phyloP scores from a whole-genome alignment of 139 green algal species.

The Raphidocelis subcapitata region DNA sequence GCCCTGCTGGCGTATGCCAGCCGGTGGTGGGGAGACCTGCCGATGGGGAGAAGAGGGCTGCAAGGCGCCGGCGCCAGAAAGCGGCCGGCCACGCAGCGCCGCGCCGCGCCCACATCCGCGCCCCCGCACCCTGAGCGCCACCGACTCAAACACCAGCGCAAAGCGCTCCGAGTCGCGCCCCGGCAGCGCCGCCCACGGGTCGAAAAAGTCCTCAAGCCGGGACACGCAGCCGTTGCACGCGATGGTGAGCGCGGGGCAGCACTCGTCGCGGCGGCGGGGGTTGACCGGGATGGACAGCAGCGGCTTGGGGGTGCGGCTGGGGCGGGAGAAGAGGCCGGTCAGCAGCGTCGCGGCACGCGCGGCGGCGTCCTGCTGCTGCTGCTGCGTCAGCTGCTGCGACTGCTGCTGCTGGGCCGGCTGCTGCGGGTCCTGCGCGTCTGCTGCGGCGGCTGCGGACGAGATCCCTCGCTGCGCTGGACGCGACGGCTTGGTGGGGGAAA shows the following conservation, averaged over 20 bases:
- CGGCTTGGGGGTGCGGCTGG: too few relatives aligned
- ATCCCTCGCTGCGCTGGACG: too few relatives aligned
- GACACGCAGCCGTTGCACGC: constrained; percentile 62
- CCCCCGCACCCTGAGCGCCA: constrained; percentile 23
- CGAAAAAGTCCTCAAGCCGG: constrained; percentile 62
- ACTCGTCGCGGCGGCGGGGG: constrained; percentile 19
- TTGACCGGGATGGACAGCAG: constrained; percentile 49
- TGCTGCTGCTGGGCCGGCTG: neutral
- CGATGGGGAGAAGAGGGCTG: too few relatives aligned
- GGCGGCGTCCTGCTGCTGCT: constrained; percentile 8
- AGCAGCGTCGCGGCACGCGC: neutral
- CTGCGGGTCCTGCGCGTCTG: neutral
- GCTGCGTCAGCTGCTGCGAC: neutral
- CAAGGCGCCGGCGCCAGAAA: too few relatives aligned
- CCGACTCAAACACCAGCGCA: constrained; percentile 72
- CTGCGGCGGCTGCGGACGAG: neutral
- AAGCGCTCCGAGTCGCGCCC: constrained; percentile 38
- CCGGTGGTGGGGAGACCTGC: too few relatives aligned
- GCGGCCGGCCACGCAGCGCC: too few relatives aligned
- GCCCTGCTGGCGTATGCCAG: too few relatives aligned
- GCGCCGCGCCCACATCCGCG: too few relatives aligned
- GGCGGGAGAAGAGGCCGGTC: too few relatives aligned
- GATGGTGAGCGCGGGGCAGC: constrained; percentile 52
- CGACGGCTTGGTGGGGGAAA: too few relatives aligned
- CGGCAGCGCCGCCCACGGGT: constrained; percentile 54